Percentiles rank a stretch among this genome's conserved stretches.
phyloP scores from a whole-genome alignment of 2,329 filamentous ascomycete genomes.

The Lasiodiplodia sp. region DNA sequence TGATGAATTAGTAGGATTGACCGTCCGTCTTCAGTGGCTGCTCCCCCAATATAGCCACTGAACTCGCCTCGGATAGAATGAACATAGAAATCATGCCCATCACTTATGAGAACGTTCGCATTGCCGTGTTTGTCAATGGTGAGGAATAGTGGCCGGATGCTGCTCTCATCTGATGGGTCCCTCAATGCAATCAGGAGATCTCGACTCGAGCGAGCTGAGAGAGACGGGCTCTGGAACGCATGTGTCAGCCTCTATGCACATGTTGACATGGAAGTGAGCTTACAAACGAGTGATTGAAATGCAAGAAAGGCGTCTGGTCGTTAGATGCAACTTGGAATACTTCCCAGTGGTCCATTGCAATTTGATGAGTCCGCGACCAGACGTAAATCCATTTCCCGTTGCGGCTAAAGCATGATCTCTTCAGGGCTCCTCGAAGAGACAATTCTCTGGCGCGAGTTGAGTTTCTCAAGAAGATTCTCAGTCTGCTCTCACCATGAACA shows the following conservation, averaged over 20 bases:
- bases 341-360: conserved; percentile 11
- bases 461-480: neutral
- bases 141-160: conserved; percentile 2
- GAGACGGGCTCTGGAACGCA: neutral
- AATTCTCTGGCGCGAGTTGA: neutral
- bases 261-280: neutral
- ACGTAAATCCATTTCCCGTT: conserved; percentile 12
- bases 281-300: neutral
- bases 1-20: conserved; percentile 13
- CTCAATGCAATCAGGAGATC: conserved; percentile 1
- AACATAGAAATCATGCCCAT: neutral
- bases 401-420: conserved; percentile 6
- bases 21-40: conserved; percentile 6
- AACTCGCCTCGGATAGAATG: neutral
- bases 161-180: neutral
- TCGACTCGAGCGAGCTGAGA: neutral
- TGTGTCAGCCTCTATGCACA: neutral
- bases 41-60: neutral
- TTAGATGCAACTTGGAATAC: neutral
- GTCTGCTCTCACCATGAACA: neutral
- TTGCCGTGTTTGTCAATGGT: conserved; percentile 16
- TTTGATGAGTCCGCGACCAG: conserved; percentile 1
- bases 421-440: neutral
- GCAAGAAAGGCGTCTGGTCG: neutral
- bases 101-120: neutral